Base-by-base conservation (phyloP, 805 yeast genomes). In the Groenewaldozyma tartarivorans region DNA sequence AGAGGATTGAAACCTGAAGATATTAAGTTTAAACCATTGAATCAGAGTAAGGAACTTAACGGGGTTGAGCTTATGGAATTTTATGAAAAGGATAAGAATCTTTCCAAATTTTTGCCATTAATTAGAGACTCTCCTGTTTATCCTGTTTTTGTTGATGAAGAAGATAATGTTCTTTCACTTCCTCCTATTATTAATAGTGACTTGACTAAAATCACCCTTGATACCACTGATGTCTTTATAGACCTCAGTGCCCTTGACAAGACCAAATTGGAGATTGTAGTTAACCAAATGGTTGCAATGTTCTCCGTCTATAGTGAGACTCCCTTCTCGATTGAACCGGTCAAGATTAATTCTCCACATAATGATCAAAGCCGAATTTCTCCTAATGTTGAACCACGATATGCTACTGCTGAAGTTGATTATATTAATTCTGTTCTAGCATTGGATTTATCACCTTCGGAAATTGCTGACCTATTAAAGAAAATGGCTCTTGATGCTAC, bases 101-200 rank as follows among this genome's bases (percentile, higher is more conserved):
- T 92, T 54, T 88, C 94, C 52, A 83, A 82, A 62, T 92, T 75
- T 64, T 74, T 90, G 53, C 94, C 81, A 57, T 82, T 92, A 54
- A 85, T 92, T 60, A 79, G 75, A 56, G 84, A 84, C 61, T 79
- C 87, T 24, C 94, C 94, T 20, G 92, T 82, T 38, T 85, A 75
- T 62, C 99, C 99, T 20, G 86, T 88, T 29, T 83, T 90, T 53
- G 71, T 79, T 53, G 98, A 92, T 63, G 63, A 79, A 43, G 69
- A 77, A 33, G 74, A 79, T 54, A 71, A 74, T 5, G 92, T 92
- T 40, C 80, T 94, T 55, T 88, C 97, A 4, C 65, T 92, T 69
- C 99, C 99, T 39, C 99, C 99, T 49, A 81, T 92, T 58, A 94
- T 92, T 68, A 92, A 92, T 68, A 81, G 95, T 30, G 81, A 92